These are phyloP conservation scores for Allium cepa DNA, from an alignment of 106 monocot genomes.

Conservation along the genomic window DNA sequence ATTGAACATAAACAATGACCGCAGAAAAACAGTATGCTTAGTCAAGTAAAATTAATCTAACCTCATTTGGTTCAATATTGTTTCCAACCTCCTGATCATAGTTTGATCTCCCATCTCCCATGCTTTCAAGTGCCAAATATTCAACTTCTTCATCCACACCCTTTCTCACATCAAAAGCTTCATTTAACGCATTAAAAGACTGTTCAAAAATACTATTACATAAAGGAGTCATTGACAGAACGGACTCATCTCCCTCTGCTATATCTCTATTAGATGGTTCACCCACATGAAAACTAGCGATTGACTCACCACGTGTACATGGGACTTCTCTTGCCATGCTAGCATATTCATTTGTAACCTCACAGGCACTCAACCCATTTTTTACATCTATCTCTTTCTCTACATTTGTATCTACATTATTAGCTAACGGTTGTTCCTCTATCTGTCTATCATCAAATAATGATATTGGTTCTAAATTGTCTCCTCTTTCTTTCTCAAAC, in stretches of 20 bases:
- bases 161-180: conserved; percentile 3
- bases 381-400: conserved; percentile 1
- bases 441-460: conserved; percentile 8
- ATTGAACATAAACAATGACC: no score
- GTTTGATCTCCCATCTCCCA: not conserved
- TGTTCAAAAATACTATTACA: not conserved
- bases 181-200: conserved; percentile 1
- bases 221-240: conserved; percentile 1
- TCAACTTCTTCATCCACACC: conserved; percentile 1
- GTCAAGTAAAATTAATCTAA: not conserved
- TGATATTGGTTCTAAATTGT: conserved; percentile 3
- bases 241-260: conserved; percentile 5
- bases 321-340: not conserved
- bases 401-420: not conserved
- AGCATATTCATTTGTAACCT: not conserved
- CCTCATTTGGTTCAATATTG: not conserved
- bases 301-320: not conserved
- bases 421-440: conserved; percentile 5
- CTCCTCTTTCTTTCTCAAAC: conserved; percentile 27
- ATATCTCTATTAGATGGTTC: conserved; percentile 1
- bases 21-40: no score
- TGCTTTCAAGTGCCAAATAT: not conserved
- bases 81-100: not conserved
- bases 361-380: not conserved
- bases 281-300: not conserved